These are phyloP conservation scores for Panicum virgatum DNA, from an alignment of 202 grass and related monocot species.

Conservation along the genomic window DNA sequence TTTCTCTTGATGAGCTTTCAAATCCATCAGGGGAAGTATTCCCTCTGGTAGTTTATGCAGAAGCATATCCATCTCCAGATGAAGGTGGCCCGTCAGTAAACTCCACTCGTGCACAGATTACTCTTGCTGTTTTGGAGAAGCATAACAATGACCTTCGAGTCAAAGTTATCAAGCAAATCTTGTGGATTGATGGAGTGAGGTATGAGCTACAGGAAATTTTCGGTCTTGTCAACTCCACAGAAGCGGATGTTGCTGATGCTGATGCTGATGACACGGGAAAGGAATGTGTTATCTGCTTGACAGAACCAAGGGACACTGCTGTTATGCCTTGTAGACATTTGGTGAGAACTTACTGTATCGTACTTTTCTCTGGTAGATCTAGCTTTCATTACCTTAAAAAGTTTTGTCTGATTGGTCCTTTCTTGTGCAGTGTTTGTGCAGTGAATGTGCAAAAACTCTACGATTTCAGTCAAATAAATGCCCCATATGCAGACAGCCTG, in stretches of 20 bases:
- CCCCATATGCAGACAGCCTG: conserved; percentile 91
- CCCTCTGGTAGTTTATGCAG: conserved; percentile 80
- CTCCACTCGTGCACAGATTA: conserved; percentile 74
- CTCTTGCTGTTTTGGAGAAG: conserved; percentile 84
- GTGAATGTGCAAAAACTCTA: conserved; percentile 87
- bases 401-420: conserved; percentile 44
- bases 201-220: conserved; percentile 96
- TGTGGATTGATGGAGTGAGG: conserved; percentile 65
- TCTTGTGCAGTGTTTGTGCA: conserved; percentile 88
- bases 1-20: conserved; percentile 86
- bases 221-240: conserved; percentile 64
- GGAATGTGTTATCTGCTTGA: conserved; percentile 97
- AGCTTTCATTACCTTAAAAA: conserved; percentile 34
- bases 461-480: conserved; percentile 95
- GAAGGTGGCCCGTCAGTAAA: conserved; percentile 36
- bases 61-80: conserved; percentile 50
- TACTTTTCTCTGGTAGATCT: conserved; percentile 23
- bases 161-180: conserved; percentile 90
- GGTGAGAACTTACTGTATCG: conserved; percentile 57
- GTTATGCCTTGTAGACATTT: conserved; percentile 95
- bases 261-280: conserved; percentile 67
- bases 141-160: conserved; percentile 68
- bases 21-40: conserved; percentile 57
- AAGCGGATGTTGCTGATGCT: conserved; percentile 46
- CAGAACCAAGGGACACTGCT: conserved; percentile 82